Evolutionary conservation across 2,329 filamentous ascomycete species (phyloP).

Genomic region (Arthroderma sp.): DNA sequence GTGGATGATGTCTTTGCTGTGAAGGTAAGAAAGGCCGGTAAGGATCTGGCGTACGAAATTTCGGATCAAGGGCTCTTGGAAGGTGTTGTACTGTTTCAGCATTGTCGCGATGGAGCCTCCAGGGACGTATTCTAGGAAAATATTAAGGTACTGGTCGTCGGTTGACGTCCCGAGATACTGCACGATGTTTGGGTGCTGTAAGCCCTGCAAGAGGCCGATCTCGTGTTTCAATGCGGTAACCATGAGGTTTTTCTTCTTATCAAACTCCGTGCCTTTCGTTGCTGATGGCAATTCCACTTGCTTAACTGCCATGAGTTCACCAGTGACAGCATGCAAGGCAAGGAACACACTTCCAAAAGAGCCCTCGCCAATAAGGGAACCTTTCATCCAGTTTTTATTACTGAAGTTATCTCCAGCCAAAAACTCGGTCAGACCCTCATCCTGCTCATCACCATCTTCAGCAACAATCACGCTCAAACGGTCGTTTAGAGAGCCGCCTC

Average conservation of each 20-base stretch:
- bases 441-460: constrained; percentile 81
- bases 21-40: constrained; percentile 80
- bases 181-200: constrained; percentile 94
- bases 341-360: constrained; percentile 95
- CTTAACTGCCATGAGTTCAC: constrained; percentile 95
- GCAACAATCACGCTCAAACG: constrained; percentile 70
- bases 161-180: constrained; percentile 94
- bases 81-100: constrained; percentile 94
- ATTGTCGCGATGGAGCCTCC: constrained; percentile 96
- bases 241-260: constrained; percentile 93
- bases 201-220: constrained; percentile 82
- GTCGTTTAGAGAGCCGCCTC: constrained; percentile 62
- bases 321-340: constrained; percentile 86
- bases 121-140: constrained; percentile 98
- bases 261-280: constrained; percentile 61
- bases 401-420: constrained; percentile 88
- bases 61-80: constrained; percentile 83
- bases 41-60: constrained; percentile 97
- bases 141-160: constrained; percentile 84
- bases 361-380: constrained; percentile 88
- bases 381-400: constrained; percentile 98
- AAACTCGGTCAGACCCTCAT: constrained; percentile 82
- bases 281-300: constrained; percentile 86
- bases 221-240: constrained; percentile 94
- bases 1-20: constrained; percentile 91